A percentile compares a stretch with the other conserved stretches of the same genome.
phyloP scores from a whole-genome alignment of 1,284 basidiomycete species.

The Cerioporus squamosus region DNA sequence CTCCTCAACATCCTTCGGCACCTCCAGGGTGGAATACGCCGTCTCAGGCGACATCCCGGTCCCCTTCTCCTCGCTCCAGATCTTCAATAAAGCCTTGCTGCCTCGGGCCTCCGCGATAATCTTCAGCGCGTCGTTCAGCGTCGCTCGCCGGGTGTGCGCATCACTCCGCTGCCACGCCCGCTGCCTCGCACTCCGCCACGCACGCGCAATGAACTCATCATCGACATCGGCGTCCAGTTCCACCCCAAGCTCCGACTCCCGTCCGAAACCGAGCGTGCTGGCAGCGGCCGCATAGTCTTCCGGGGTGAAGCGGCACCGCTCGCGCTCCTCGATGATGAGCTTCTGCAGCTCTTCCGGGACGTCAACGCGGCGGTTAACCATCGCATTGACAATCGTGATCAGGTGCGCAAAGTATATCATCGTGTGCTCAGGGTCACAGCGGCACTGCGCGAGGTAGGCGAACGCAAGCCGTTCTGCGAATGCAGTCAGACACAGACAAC shows the following conservation, averaged over 20 bases:
- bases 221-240: constrained; percentile 70
- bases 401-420: constrained; percentile 64
- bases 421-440: constrained; percentile 72
- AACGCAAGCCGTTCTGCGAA: constrained; percentile 68
- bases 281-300: constrained; percentile 55
- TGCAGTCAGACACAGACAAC: too few relatives aligned
- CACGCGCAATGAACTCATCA: constrained; percentile 68
- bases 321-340: constrained; percentile 60
- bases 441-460: constrained; percentile 76
- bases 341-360: constrained; percentile 52
- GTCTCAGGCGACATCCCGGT: constrained; percentile 69
- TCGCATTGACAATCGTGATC: constrained; percentile 49
- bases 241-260: constrained; percentile 57
- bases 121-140: constrained; percentile 67
- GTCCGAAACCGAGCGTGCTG: constrained; percentile 65
- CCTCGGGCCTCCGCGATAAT: constrained; percentile 65
- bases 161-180: constrained; percentile 61
- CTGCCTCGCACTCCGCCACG: constrained; percentile 67
- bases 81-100: constrained; percentile 49
- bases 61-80: constrained; percentile 59
- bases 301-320: constrained; percentile 63
- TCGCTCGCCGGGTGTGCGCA: constrained; percentile 43
- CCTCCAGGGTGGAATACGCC: constrained; percentile 77
- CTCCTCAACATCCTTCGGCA: constrained; percentile 75
- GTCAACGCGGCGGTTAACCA: constrained; percentile 51